Conservation (phyloP, 345 rosid species). For the Citrus reticulata region DNA sequence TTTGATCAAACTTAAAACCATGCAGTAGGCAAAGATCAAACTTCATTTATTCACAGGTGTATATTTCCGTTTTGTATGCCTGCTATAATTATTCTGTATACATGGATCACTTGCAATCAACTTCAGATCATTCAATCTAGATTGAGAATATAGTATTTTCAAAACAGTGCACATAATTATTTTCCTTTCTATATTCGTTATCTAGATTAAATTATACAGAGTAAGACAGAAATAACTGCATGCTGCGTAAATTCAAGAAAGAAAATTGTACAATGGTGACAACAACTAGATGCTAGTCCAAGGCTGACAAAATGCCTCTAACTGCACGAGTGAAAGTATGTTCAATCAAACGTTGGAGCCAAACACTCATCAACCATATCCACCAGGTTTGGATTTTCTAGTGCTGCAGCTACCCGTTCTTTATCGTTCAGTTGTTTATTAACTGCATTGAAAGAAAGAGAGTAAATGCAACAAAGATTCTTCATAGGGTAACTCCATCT, state of each 20-base stretch:
- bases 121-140: neutral
- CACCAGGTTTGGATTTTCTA: conserved; percentile 89
- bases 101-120: neutral
- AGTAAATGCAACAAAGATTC: neutral
- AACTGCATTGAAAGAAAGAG: conserved; percentile 41
- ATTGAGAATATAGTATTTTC: neutral
- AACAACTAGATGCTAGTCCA: neutral
- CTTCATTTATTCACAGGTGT: neutral
- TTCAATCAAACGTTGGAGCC: conserved; percentile 57
- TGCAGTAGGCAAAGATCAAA: neutral
- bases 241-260: neutral
- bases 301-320: neutral
- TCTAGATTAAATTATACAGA: neutral
- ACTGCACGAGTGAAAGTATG: neutral
- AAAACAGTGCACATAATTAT: neutral
- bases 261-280: neutral
- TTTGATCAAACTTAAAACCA: neutral
- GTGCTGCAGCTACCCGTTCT: conserved; percentile 90
- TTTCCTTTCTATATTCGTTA: neutral
- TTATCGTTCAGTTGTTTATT: conserved; percentile 91
- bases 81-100: neutral
- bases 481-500: neutral
- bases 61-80: neutral
- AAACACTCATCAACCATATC: conserved; percentile 90
- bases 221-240: neutral